Percentiles rank a stretch among this genome's conserved stretches.
Evolutionary conservation across 176 grass and related monocot species (phyloP).

Genomic region (Coix lacrymajobi): DNA sequence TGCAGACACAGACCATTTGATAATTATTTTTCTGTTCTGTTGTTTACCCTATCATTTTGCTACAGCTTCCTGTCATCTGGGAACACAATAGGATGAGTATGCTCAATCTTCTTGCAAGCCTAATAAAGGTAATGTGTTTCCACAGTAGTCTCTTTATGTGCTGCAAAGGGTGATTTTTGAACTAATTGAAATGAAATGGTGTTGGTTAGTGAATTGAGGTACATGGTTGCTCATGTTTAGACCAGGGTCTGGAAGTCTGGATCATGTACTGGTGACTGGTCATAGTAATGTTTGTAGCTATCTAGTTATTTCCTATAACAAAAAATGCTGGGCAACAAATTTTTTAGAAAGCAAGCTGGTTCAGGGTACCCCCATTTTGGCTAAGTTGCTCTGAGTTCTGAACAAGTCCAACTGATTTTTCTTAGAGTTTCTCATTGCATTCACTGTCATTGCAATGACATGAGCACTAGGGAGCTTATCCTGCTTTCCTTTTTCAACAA

Average conservation of each 20-base stretch:
- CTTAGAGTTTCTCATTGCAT: not conserved
- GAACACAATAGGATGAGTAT: constrained; percentile 92
- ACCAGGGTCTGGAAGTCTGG: not conserved
- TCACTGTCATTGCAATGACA: not conserved
- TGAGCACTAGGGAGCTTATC: not conserved
- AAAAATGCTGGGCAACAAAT: not conserved
- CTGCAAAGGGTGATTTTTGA: not conserved
- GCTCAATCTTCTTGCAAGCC: constrained; percentile 84
- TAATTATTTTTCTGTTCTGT: constrained; percentile 20
- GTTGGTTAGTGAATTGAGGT: not conserved
- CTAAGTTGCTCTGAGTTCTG: not conserved
- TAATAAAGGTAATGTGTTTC: constrained; percentile 68
- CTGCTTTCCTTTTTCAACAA: not conserved
- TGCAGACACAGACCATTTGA: not conserved
- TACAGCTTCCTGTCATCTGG: constrained; percentile 81
- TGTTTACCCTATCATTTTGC: constrained; percentile 5
- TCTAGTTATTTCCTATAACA: not conserved
- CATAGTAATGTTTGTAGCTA: not conserved
- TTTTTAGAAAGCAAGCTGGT: not conserved
- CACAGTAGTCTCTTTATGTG: constrained; percentile 6
- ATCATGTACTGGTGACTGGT: not conserved
- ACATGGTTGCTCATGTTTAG: constrained; percentile 1
- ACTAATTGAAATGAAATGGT: not conserved
- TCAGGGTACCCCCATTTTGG: not conserved
- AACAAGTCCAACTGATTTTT: not conserved